Evolutionary conservation across 768 basidiomycete species (phyloP).

Genomic region (Thelephora ganbajun): DNA sequence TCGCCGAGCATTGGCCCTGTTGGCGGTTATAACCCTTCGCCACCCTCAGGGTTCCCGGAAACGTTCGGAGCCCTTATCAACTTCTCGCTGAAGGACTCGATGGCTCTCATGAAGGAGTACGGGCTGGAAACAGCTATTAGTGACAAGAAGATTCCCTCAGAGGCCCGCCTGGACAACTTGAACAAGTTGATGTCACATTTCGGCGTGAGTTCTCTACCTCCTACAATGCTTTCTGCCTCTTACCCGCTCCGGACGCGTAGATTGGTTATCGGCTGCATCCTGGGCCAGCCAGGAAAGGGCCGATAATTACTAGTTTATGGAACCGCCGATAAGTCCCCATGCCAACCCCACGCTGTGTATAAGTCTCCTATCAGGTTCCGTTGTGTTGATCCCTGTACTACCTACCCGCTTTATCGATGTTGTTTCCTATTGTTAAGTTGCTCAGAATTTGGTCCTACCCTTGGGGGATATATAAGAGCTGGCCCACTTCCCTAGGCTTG

Average conservation of each 20-base stretch:
- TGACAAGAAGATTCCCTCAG: not conserved
- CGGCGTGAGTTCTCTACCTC: not conserved
- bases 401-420: too few species aligned
- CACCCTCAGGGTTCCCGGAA: not conserved
- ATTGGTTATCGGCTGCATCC: not conserved
- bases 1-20: not conserved
- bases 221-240: not conserved
- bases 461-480: too few species aligned
- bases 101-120: not conserved
- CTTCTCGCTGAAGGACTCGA: not conserved
- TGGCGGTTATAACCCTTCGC: not conserved
- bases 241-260: not conserved
- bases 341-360: too few species aligned
- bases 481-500: too few species aligned
- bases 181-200: not conserved
- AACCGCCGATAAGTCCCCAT: too few species aligned
- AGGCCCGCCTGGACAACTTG: not conserved
- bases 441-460: too few species aligned
- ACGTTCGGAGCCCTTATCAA: not conserved
- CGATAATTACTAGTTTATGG: too few species aligned
- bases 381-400: too few species aligned
- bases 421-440: too few species aligned
- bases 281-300: not conserved
- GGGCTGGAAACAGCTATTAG: not conserved
- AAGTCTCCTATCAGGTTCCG: too few species aligned